Evolutionary conservation across 2,329 filamentous ascomycete genomes (phyloP), one percentile per base, ranked within the genome.

Genomic region (Emergomyces pasteurianus): DNA sequence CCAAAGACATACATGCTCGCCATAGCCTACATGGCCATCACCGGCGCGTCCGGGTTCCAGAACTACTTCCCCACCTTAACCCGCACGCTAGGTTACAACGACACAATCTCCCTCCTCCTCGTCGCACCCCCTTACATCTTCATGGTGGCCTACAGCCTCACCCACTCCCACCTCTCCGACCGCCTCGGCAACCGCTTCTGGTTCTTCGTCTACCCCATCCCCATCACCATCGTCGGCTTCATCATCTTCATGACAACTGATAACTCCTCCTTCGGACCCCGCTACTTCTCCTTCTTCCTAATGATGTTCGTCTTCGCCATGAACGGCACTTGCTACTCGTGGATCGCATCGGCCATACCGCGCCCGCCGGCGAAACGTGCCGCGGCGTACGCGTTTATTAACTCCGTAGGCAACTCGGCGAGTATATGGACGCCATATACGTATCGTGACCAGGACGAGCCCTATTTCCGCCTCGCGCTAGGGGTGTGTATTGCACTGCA

Each of bases 31-130:
- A 75, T 79, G 71, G 71, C 74, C 63, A 78, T 80, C 60, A 79
- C 76, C 1, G 78, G 77, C 8, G 77, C 79, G 10, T 74, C 75
- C 2, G 80, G 79, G 1, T 81, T 83, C 67, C 80, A 82, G 60
- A 81, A 82, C 69, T 85, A 83, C 73, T 82, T 82, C 69, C 80
- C 81, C 0, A 78, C 80, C 0, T 74, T 79, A 64, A 82, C 74
- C 42, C 68, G 63, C 65, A 79, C 78, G 0, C 71, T 82, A 16
- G 72, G 73, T 26, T 77, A 77, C 65, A 67, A 63, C 64, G 62
- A 77, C 31, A 79, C 77, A 38, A 72, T 81, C 36, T 80, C 81
- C 0, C 68, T 82, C 21, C 71, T 83, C 10, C 75, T 82, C 3
- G 78, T 79, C 16, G 80, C 80, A 0, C 80, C 80, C 1, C 80